Base-by-base conservation (phyloP, 1,139 yeast genomes). In the Suhomyces wounanorum region DNA sequence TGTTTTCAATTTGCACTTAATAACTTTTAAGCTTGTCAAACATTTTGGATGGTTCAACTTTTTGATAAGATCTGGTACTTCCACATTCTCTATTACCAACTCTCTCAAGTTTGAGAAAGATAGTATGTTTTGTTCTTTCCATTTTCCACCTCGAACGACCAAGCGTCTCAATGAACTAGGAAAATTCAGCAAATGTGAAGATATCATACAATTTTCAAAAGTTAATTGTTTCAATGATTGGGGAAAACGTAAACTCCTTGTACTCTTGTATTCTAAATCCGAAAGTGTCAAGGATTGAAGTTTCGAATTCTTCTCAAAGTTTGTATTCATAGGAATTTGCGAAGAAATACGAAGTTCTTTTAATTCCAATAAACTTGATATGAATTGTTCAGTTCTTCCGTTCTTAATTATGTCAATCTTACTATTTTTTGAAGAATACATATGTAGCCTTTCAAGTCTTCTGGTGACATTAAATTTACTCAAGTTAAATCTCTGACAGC, bases 381-480 rank as follows among this genome's bases (percentile, higher is more conserved):
- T 49, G 36, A 54, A 55, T 38, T 45, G 55, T 33, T 54, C 58
- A 14, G 50, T 44, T 3, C 56, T 40, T 26, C 54, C 52, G 37
- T 47, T 53, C 30, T 48, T 50, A 10, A 52, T 38, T 25, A 55
- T 37, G 11, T 53, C 56, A 28, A 54, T 26, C 17, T 50, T 42
- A 8, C 44, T 46, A 5, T 17, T 39, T 10, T 38, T 42, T 9
- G 44, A 36, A 18, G 33, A 28, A 39, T 47, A 45, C n/a, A 55
- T 47, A 41, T 50, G 55, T 13, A 56, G 47, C 21, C 39, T 44
- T 36, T 53, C 58, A 17, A 56, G 47, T 23, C 40, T 51, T 40
- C 52, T 56, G n/a, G 57, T 49, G 4, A 49, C 47, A 33, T 56
- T 56, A 38, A 56, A 56, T 40, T 56, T 56, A 25, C 49, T 52